Evolutionary conservation across 2,329 filamentous ascomycete species (phyloP), one percentile per base, ranked within the genome.

Genomic region (Cladosporium sphaerospermum): DNA sequence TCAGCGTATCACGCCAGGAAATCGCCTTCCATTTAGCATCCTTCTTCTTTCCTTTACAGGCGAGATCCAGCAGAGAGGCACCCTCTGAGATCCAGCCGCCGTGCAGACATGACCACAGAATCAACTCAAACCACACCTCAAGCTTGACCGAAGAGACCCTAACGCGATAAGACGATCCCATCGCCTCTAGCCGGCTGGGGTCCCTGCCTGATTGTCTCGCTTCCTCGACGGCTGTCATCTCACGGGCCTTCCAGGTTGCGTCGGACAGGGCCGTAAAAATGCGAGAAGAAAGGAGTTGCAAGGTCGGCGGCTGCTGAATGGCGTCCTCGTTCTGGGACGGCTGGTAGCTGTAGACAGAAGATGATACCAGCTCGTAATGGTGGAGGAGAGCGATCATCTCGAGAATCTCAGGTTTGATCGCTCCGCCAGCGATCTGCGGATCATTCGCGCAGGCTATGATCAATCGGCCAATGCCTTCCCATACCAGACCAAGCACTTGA

Each of bases 121-220:
- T 69, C n/a, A 78, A 65, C 59, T 78, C 76, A 14, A 78, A 61
- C 76, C 76, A 78, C 11, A 78, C 62, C 54, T 78, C 76, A 1
- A 73, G 69, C 1, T 67, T 62, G 39, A 54, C 39, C 16, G 34
- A 42, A 44, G 48, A 37, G 10, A 51, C 40, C 32, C 48, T 37
- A 1, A 43, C 48, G 32, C 48, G 48, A 13, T 44, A 44, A 2
- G 48, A 43, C 13, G 48, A 51, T 11, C 51, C 51, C 16, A 36
- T 47, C 3, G 43, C 44, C 13, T 47, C 43, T 9, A 53, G 31
- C 14, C 44, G 28, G 5, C 14, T 11, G 36, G 31, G 37, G 1
- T 16, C 8, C n/a, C 37, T 36, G 11, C 23, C 39, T 31, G 34
- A 16, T n/a, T 18, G 36, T 36, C 43, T 53, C 14, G 48, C 48